These are phyloP conservation scores for Penicillium occitanis DNA, from an alignment of 2,329 filamentous ascomycete species.

Conservation along the genomic window DNA sequence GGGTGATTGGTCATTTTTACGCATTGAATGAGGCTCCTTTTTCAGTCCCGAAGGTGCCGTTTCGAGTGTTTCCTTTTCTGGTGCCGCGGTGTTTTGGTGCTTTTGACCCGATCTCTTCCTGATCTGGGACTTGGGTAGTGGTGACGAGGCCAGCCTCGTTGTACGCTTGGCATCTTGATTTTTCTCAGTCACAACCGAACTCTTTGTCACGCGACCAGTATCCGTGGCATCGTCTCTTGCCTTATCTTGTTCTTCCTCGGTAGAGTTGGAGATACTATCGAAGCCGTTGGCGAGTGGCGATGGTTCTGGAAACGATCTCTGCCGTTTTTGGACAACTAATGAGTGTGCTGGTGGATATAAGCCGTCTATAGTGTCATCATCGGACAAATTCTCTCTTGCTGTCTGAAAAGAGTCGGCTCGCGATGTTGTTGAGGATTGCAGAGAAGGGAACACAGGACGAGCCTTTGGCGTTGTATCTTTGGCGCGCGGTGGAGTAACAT, in stretches of 20 bases:
- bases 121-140: conserved; percentile 1
- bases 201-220: background rate
- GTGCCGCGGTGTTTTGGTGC: background rate
- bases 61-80: background rate
- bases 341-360: conserved; percentile 24
- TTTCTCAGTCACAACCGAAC: conserved; percentile 23
- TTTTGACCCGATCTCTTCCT: background rate
- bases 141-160: conserved; percentile 2
- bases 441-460: conserved; percentile 53
- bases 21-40: background rate
- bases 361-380: conserved; percentile 58
- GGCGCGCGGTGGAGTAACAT: conserved; percentile 68
- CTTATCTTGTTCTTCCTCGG: background rate
- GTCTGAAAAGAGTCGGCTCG: conserved; percentile 70
- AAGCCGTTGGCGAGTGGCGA: conserved; percentile 36
- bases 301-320: conserved; percentile 20
- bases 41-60: background rate
- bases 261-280: conserved; percentile 33
- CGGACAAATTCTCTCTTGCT: conserved; percentile 63
- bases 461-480: conserved; percentile 36
- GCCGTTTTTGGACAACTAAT: conserved; percentile 33
- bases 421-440: conserved; percentile 54
- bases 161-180: conserved; percentile 9
- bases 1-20: background rate
- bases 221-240: no score